Conservation (phyloP, 1,139 yeast genomes). For the Hyphopichia fennica region DNA sequence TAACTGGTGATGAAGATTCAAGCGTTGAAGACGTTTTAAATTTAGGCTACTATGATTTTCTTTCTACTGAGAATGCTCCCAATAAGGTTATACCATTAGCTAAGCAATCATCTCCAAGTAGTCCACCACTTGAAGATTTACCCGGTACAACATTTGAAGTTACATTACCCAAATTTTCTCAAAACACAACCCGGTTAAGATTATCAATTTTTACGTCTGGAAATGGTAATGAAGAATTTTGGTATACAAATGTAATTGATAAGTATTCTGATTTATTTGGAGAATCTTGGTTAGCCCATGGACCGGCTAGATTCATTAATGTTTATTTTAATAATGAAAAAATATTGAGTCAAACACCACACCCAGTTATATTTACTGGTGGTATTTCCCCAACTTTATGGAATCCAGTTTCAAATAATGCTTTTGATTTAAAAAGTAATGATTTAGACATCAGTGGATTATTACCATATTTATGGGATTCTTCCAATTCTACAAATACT, state of each 20-base stretch:
- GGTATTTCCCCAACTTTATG: constrained; percentile 21
- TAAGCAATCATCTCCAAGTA: constrained; percentile 8
- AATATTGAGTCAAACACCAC: constrained; percentile 45
- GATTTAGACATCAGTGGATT: constrained; percentile 19
- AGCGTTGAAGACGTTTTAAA: constrained; percentile 2
- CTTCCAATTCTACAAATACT: neutral
- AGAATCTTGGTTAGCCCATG: constrained; percentile 35
- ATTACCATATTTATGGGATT: constrained; percentile 16
- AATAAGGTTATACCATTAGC: constrained; percentile 24
- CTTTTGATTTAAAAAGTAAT: constrained; percentile 22
- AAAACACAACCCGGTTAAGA: constrained; percentile 48
- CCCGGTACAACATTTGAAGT: constrained; percentile 31
- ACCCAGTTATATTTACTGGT: constrained; percentile 30
- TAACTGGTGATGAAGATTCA: constrained; percentile 3
- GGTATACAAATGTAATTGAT: constrained; percentile 61
- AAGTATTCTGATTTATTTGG: constrained; percentile 30
- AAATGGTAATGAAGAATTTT: constrained; percentile 68
- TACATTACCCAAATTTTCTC: constrained; percentile 28
- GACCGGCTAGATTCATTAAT: constrained; percentile 50
- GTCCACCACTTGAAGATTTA: constrained; percentile 37
- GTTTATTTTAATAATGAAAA: constrained; percentile 42
- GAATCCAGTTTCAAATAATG: constrained; percentile 23
- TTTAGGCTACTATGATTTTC: constrained; percentile 8
- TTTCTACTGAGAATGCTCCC: constrained; percentile 20
- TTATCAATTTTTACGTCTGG: constrained; percentile 63